These are phyloP conservation scores for Moesziomyces sp. DNA, from an alignment of 1,284 basidiomycete genomes.

Conservation along the genomic window DNA sequence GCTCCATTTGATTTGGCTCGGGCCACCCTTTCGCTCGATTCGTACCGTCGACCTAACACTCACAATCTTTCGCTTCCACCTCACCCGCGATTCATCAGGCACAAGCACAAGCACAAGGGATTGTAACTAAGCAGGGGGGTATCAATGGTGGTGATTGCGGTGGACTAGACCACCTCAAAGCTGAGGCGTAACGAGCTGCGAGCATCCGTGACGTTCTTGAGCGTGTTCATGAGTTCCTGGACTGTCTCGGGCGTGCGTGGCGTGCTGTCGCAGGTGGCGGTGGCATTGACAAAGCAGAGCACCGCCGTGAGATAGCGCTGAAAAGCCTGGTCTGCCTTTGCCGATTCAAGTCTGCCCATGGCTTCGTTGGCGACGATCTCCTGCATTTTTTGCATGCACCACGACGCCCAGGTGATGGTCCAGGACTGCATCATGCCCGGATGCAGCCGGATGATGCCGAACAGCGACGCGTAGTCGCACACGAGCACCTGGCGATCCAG, in stretches of 20 bases:
- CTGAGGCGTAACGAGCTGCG: slow-evolving; percentile 10
- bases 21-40: too few species aligned
- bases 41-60: too few species aligned
- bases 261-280: slow-evolving; percentile 27
- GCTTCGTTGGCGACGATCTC: slow-evolving; percentile 8
- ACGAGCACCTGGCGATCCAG: slow-evolving; percentile 33
- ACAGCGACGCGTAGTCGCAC: slow-evolving; percentile 36
- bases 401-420: slow-evolving; percentile 30
- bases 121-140: too few species aligned
- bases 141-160: background rate
- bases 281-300: slow-evolving; percentile 35
- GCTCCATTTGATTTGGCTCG: too few species aligned
- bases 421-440: slow-evolving; percentile 43
- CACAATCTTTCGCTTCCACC: too few species aligned
- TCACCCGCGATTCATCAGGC: too few species aligned
- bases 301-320: slow-evolving; percentile 28
- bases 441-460: slow-evolving; percentile 34
- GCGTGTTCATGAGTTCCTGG: slow-evolving; percentile 17
- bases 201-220: slow-evolving; percentile 17
- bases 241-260: slow-evolving; percentile 24
- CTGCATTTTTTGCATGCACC: slow-evolving; percentile 25
- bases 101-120: too few species aligned
- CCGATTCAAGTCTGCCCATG: slow-evolving; percentile 23
- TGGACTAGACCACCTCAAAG: slow-evolving; percentile 8
- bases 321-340: slow-evolving; percentile 29